Conservation (phyloP, 176 grass and related monocot species). For the Tuctoria greenei region DNA sequence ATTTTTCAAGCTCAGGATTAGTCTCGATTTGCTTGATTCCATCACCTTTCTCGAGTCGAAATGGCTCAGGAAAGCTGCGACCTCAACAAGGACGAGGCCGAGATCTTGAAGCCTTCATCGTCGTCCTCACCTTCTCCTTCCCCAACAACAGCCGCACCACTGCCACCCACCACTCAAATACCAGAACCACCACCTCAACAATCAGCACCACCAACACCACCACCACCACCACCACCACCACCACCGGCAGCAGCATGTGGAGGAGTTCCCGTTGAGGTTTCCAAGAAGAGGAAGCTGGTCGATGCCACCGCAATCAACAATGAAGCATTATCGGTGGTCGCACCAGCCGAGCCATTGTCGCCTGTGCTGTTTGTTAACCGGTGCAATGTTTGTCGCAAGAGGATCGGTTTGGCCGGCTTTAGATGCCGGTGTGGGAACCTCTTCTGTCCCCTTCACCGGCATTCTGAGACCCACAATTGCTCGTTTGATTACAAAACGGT, state of each 20-base stretch:
- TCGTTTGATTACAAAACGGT: slow-evolving; percentile 53
- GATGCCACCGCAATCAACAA: background rate
- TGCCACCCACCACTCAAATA: slow-evolving; percentile 27
- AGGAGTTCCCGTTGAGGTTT: slow-evolving; percentile 21
- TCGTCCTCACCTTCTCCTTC: slow-evolving; percentile 37
- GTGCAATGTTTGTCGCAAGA: slow-evolving; percentile 44
- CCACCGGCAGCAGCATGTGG: slow-evolving; percentile 7
- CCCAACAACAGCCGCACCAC: slow-evolving; percentile 17
- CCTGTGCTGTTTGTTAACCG: slow-evolving; percentile 38
- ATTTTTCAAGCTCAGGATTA: slow-evolving; percentile 6
- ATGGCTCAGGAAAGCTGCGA: slow-evolving; percentile 60
- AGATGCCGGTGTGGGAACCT: slow-evolving; percentile 47
- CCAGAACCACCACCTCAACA: slow-evolving; percentile 31
- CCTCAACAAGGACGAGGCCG: slow-evolving; percentile 55
- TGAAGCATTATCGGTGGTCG: background rate
- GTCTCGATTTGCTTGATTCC: background rate
- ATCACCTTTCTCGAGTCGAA: slow-evolving; percentile 13
- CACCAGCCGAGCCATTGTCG: background rate
- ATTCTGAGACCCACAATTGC: slow-evolving; percentile 51
- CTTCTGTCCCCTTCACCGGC: slow-evolving; percentile 43
- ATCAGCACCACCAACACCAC: background rate
- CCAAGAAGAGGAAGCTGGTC: slow-evolving; percentile 26
- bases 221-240: background rate
- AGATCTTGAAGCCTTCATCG: slow-evolving; percentile 53
- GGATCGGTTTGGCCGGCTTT: slow-evolving; percentile 46